phyloP scores from a whole-genome alignment of 495 filamentous ascomycete genomes.

The Clavariopsis aquatica region DNA sequence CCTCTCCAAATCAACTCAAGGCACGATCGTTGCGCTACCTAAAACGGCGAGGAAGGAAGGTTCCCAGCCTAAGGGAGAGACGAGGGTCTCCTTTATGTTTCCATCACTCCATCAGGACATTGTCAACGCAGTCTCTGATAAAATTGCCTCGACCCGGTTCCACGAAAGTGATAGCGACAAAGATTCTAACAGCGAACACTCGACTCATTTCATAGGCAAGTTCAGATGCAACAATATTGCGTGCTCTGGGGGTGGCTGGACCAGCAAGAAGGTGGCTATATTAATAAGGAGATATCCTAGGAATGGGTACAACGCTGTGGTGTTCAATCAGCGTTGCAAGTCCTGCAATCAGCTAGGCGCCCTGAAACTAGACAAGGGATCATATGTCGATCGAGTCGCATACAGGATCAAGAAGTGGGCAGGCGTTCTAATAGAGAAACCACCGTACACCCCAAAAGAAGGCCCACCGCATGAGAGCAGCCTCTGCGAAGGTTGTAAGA shows the following conservation, averaged over 20 bases:
- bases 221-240: conserved; percentile 20
- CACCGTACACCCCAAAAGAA: background rate
- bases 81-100: conserved; percentile 25
- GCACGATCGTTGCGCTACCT: conserved; percentile 6
- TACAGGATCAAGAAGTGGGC: conserved; percentile 30
- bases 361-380: conserved; percentile 15
- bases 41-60: conserved; percentile 20
- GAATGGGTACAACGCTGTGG: conserved; percentile 25
- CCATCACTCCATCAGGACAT: conserved; percentile 14
- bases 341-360: conserved; percentile 11
- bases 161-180: conserved; percentile 12
- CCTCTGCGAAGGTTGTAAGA: conserved; percentile 26
- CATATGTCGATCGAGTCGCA: conserved; percentile 22
- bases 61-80: conserved; percentile 16
- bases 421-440: conserved; percentile 2
- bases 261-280: conserved; percentile 20
- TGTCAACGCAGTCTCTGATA: background rate
- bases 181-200: conserved; percentile 13
- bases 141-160: conserved; percentile 6
- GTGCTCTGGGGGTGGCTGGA: conserved; percentile 9
- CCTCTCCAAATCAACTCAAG: conserved; percentile 16
- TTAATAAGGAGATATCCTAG: conserved; percentile 15
- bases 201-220: conserved; percentile 17
- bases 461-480: conserved; percentile 15
- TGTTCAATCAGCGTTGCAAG: conserved; percentile 25